Conservation (phyloP, 495 filamentous ascomycete species). For the Geopyxis carbonaria region DNA sequence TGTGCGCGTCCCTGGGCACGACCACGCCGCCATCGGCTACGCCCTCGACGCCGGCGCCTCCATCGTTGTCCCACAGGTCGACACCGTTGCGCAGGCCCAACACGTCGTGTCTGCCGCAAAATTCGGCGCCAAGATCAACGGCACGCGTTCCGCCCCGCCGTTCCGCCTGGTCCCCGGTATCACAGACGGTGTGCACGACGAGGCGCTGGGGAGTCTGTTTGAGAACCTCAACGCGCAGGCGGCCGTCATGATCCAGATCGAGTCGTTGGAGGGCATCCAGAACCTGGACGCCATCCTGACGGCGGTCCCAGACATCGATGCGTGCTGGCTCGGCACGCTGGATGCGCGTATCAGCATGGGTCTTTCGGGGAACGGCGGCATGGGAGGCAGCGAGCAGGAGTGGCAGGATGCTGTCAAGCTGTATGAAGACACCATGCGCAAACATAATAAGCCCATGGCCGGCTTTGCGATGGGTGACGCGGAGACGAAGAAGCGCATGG, state of each 20-base stretch:
- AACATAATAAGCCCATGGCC: no score
- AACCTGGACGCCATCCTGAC: slow-evolving; percentile 39
- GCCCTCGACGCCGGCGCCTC: no score
- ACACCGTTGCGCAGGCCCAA: slow-evolving; percentile 32
- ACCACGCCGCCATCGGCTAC: slow-evolving; percentile 33
- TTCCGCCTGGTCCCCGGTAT: slow-evolving; percentile 27
- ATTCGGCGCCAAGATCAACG: slow-evolving; percentile 25
- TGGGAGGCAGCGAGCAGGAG: slow-evolving; percentile 26
- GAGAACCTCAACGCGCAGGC: slow-evolving; percentile 31
- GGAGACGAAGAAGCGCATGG: no score
- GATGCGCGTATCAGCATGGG: slow-evolving; percentile 31
- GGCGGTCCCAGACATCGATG: slow-evolving; percentile 28
- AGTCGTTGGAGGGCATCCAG: slow-evolving; percentile 35
- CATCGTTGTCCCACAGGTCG: slow-evolving; percentile 32
- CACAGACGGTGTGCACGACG: slow-evolving; percentile 22
- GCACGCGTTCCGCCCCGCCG: slow-evolving; percentile 31
- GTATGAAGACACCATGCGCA: slow-evolving; percentile 25
- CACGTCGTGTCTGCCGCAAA: slow-evolving; percentile 31
- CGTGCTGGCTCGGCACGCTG: slow-evolving; percentile 31
- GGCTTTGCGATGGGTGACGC: no score
- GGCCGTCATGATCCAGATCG: slow-evolving; percentile 34
- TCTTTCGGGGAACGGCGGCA: slow-evolving; percentile 19
- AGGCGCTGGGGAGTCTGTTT: slow-evolving; percentile 23
- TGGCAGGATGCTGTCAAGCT: slow-evolving; percentile 26
- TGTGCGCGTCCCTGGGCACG: slow-evolving; percentile 32